Base-by-base conservation (phyloP, 495 filamentous ascomycete species). In the Hyaloscypha bicolor region DNA sequence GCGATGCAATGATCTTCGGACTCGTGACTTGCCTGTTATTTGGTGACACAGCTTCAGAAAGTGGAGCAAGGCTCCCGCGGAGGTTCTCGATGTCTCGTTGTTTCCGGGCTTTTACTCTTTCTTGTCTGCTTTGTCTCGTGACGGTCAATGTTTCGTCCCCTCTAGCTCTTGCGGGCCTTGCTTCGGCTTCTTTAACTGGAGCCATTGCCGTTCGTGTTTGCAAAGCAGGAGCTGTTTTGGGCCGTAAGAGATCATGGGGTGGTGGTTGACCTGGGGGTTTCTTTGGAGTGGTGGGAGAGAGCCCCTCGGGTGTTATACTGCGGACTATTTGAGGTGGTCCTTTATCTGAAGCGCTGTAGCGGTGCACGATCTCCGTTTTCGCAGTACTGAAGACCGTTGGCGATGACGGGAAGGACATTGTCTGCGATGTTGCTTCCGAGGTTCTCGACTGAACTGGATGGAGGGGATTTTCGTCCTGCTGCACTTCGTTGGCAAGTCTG, bases 81-180 rank as follows among this genome's bases (percentile, higher is more conserved):
- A 30, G 55, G 11, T 53, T 53, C 45, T 62, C 63, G 12, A 72
- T 69, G 60, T 72, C 70, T 31, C 66, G 58, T 35, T 60, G 61
- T 62, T 69, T 72, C 19, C 60, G 53, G 29, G 66, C 70, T 63
- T 58, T 66, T 25, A 72, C 70, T 32, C 52, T 58, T 21, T 72
- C 67, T 57, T 62, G 60, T 6, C 70, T 45, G 37, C 35, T 64
- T 59, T 67, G 63, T n/a, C 12, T 9, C 19, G 22, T 60, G 1
- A 19, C 42, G 9, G 8, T 14, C 9, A 48, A 48, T 3, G 42
- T 11, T 19, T 48, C 42, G 3, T 48, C 42, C 42, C 9, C 16
- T 14, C 42, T 12, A 19, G 4, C 16, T 6, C 11, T 48, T 14
- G 4, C 11, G 4, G 9, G 42, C 0, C 16, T 48, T 6, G 42